A percentile compares a stretch with the other conserved stretches of the same genome.
Conservation (phyloP, 305 asterid species). For the Fraxinus paxiana region DNA sequence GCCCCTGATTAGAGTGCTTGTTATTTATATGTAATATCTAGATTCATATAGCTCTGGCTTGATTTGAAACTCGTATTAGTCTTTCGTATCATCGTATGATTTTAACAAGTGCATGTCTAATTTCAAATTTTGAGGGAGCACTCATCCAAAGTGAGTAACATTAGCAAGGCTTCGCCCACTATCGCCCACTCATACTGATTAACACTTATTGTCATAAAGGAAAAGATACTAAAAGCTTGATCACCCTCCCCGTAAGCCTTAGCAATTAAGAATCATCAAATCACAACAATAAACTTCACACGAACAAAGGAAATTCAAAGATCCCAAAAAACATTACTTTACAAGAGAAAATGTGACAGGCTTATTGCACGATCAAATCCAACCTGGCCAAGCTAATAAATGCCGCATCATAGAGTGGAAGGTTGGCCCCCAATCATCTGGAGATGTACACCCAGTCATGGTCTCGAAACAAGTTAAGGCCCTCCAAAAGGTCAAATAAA, state of each 20-base stretch:
- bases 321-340: not conserved
- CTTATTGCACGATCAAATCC: not conserved
- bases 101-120: not conserved
- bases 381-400: not conserved
- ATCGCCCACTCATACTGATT: not conserved
- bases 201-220: not conserved
- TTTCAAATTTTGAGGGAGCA: not conserved
- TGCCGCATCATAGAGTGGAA: not conserved
- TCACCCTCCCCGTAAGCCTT: not conserved
- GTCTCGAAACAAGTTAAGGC: not conserved
- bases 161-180: not conserved
- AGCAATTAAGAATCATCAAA: not conserved
- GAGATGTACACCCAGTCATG: not conserved
- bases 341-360: not conserved
- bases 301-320: not conserved
- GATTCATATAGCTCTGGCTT: not conserved
- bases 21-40: not conserved
- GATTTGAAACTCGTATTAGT: not conserved
- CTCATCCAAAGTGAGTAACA: not conserved
- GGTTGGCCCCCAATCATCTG: not conserved
- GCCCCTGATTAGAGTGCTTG: not conserved
- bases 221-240: not conserved
- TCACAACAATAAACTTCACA: not conserved
- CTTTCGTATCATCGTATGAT: not conserved
- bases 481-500: not conserved